Evolutionary conservation across 352 stramenopile genomes (phyloP).

Genomic region (Pythium monospermum): DNA sequence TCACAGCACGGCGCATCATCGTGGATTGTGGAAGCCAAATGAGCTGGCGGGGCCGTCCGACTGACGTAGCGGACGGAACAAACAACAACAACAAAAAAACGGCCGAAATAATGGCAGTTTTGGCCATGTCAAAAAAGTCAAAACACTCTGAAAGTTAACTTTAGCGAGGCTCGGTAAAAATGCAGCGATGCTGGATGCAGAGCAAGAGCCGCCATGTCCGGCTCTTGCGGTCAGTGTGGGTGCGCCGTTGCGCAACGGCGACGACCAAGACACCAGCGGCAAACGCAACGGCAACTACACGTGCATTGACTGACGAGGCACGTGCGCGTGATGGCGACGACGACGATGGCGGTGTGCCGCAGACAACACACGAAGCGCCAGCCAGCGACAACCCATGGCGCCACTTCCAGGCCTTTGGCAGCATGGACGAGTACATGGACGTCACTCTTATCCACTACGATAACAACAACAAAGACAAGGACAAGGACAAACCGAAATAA

Average conservation of each 20-base stretch:
- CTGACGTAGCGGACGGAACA: neutral
- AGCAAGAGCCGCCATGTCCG: too few relatives aligned
- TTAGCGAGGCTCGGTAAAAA: neutral
- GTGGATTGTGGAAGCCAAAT: conserved; percentile 1
- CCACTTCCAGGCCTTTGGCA: conserved; percentile 59
- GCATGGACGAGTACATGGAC: conserved; percentile 72
- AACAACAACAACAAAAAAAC: neutral
- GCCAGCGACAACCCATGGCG: conserved; percentile 24
- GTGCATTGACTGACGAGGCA: neutral
- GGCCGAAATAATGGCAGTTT: neutral
- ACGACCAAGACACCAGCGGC: neutral
- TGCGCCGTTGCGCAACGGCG: neutral
- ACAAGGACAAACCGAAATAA: neutral
- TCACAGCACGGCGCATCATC: conserved; percentile 12
- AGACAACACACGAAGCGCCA: neutral
- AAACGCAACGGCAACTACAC: neutral
- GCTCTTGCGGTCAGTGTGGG: neutral
- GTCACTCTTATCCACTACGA: conserved; percentile 63
- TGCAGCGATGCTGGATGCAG: too few relatives aligned
- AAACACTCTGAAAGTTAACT: neutral
- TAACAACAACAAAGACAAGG: conserved; percentile 16
- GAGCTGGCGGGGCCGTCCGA: conserved; percentile 1
- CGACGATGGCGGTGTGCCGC: neutral
- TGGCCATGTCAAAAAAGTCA: neutral
- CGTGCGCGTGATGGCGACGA: neutral